These are phyloP conservation scores for Cladosporium sp. DNA, from an alignment of 2,329 filamentous ascomycete species.

Conservation along the genomic window DNA sequence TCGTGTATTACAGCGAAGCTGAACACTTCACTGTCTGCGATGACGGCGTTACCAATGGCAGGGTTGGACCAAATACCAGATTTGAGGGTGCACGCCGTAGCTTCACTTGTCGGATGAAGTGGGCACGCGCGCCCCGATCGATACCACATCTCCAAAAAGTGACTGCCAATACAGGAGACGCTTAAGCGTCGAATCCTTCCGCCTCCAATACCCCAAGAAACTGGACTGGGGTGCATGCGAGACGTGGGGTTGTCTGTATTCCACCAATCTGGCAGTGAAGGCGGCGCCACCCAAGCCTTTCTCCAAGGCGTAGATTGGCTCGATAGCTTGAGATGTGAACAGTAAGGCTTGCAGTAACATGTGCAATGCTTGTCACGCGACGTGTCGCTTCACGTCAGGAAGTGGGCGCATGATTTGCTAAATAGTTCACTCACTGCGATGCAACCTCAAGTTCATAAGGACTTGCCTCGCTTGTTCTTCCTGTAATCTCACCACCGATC, in stretches of 20 bases:
- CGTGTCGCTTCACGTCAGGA: not conserved
- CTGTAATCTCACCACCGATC: not conserved
- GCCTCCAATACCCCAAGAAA: not conserved
- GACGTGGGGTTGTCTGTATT: slow-evolving; percentile 3
- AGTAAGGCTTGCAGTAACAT: not conserved
- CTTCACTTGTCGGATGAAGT: not conserved
- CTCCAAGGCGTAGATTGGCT: no score
- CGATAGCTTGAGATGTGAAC: not conserved
- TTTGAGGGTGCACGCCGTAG: not conserved
- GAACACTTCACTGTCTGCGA: no score
- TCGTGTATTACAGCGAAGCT: not conserved
- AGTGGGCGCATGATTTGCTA: not conserved
- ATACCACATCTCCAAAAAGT: not conserved
- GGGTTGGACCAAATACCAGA: no score
- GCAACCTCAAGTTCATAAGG: slow-evolving; percentile 3
- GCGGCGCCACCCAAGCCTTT: not conserved
- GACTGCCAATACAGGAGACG: not conserved
- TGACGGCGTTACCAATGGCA: no score
- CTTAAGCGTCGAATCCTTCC: not conserved
- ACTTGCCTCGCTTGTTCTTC: not conserved
- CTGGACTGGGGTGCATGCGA: not conserved
- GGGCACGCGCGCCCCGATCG: not conserved
- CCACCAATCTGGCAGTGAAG: slow-evolving; percentile 4
- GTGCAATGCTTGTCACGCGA: not conserved
- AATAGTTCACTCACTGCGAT: not conserved